phyloP scores from a whole-genome alignment of 2,329 filamentous ascomycete species.

The Cladosporium phlei region DNA sequence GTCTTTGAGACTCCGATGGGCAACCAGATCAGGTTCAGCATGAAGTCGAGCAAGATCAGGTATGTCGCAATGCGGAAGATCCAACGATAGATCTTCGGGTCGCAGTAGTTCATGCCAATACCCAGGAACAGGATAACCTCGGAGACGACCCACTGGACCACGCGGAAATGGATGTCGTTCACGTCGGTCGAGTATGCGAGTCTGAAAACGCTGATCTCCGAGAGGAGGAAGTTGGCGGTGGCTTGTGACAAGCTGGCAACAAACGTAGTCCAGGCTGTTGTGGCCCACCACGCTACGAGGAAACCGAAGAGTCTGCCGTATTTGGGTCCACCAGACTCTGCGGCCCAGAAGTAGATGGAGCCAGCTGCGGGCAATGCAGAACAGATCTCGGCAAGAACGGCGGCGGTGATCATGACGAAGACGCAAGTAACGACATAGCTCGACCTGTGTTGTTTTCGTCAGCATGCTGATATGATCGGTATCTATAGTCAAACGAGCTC shows the following conservation, averaged over 20 bases:
- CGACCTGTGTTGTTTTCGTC: slow-evolving; percentile 40
- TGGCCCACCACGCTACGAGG: slow-evolving; percentile 62
- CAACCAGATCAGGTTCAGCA: slow-evolving; percentile 58
- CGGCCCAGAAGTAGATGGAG: slow-evolving; percentile 60
- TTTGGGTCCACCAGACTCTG: slow-evolving; percentile 52
- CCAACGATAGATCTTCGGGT: slow-evolving; percentile 40
- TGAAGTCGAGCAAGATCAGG: slow-evolving; percentile 54
- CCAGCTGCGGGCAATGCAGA: slow-evolving; percentile 56
- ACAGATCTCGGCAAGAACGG: slow-evolving; percentile 57
- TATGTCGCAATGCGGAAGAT: slow-evolving; percentile 49
- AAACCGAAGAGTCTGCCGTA: slow-evolving; percentile 56
- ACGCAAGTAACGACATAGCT: slow-evolving; percentile 57
- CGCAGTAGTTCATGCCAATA: slow-evolving; percentile 36
- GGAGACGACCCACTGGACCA: slow-evolving; percentile 57
- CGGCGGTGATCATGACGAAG: slow-evolving; percentile 58
- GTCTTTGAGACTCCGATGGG: slow-evolving; percentile 54
- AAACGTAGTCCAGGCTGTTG: slow-evolving; percentile 56
- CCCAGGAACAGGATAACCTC: slow-evolving; percentile 39
- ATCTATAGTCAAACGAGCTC: neutral
- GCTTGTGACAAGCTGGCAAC: slow-evolving; percentile 34
- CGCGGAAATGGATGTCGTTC: slow-evolving; percentile 53
- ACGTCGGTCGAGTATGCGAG: slow-evolving; percentile 52
- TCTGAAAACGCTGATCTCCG: slow-evolving; percentile 54
- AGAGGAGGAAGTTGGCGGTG: slow-evolving; percentile 37
- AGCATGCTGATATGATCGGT: slow-evolving; percentile 1